Conservation (phyloP, 352 stramenopile species). For the Phytophthora pisi region DNA sequence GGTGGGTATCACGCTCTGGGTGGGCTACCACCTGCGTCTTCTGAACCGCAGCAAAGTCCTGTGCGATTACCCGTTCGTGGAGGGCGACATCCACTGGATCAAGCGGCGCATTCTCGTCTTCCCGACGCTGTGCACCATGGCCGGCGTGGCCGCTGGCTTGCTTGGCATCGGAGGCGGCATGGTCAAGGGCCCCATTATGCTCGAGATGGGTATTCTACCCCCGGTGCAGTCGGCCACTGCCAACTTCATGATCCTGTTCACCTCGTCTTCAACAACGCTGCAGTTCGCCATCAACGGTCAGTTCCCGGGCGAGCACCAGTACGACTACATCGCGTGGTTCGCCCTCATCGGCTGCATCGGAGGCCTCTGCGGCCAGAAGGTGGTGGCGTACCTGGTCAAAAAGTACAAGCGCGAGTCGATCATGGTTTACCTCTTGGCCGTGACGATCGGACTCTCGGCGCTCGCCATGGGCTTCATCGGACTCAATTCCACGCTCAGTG, state of each 20-base stretch:
- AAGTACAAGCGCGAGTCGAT: constrained; percentile 91
- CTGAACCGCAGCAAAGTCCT: constrained; percentile 78
- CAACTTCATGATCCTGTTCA: constrained; percentile 92
- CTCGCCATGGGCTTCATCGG: constrained; percentile 75
- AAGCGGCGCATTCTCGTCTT: constrained; percentile 89
- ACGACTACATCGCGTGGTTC: constrained; percentile 94
- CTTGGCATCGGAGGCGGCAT: constrained; percentile 97
- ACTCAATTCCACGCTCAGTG: constrained; percentile 54
- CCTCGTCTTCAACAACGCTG: constrained; percentile 94
- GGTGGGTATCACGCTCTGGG: constrained; percentile 55
- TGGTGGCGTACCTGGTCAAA: constrained; percentile 90
- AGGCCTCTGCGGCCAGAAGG: constrained; percentile 72
- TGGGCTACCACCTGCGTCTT: constrained; percentile 66
- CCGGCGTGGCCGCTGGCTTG: constrained; percentile 94
- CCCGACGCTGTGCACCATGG: constrained; percentile 92
- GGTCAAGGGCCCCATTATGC: constrained; percentile 97
- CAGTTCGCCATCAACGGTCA: constrained; percentile 85
- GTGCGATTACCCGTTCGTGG: constrained; percentile 75
- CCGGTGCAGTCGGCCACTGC: constrained; percentile 91
- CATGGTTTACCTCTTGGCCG: constrained; percentile 77
- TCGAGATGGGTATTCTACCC: constrained; percentile 96
- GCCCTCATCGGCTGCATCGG: constrained; percentile 91
- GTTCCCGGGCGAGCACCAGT: constrained; percentile 76
- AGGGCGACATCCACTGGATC: constrained; percentile 97
- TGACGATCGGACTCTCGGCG: constrained; percentile 75